A percentile compares a stretch with the other conserved stretches of the same genome.
Conservation (phyloP, 129 eudicot species). For the Flaveria ramosissima region DNA sequence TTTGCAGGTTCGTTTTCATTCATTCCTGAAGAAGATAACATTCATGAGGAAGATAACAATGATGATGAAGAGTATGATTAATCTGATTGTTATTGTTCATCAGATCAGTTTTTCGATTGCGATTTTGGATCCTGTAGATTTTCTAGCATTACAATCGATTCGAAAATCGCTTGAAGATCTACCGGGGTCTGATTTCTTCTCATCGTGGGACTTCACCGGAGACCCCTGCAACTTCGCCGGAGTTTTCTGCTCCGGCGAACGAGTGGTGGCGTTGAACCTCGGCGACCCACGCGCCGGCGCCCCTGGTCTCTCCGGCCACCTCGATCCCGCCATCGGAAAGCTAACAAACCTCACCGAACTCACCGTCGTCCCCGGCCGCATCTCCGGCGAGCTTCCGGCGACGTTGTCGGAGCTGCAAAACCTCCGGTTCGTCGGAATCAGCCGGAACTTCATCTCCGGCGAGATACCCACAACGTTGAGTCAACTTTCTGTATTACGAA, state of each 20-base stretch:
- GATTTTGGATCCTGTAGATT: conserved; percentile 68
- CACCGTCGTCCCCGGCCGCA: not conserved
- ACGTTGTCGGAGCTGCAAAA: not conserved
- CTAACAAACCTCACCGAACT: not conserved
- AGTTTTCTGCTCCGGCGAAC: conserved; percentile 56
- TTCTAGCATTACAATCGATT: conserved; percentile 66
- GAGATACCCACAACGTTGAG: conserved; percentile 5
- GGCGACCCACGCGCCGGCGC: conserved; percentile 88
- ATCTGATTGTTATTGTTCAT: conserved; percentile 27
- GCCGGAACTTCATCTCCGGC: conserved; percentile 17
- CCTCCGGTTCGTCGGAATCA: not conserved
- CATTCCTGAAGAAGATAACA: not conserved
- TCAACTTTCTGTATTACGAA: not conserved
- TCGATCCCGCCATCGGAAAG: conserved; percentile 55
- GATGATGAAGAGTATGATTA: conserved; percentile 3
- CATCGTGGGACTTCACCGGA: conserved; percentile 90
- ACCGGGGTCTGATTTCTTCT: conserved; percentile 64
- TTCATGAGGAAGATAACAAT: not conserved
- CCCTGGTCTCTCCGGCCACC: conserved; percentile 63
- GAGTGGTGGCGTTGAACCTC: conserved; percentile 65
- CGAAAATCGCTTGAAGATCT: conserved; percentile 57
- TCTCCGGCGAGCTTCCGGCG: not conserved
- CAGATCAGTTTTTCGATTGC: conserved; percentile 17
- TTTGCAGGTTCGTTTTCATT: not conserved
- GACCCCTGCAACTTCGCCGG: conserved; percentile 90